Evolutionary conservation across 768 basidiomycete species (phyloP).

Genomic region (Lactifluus hygrophoroides): DNA sequence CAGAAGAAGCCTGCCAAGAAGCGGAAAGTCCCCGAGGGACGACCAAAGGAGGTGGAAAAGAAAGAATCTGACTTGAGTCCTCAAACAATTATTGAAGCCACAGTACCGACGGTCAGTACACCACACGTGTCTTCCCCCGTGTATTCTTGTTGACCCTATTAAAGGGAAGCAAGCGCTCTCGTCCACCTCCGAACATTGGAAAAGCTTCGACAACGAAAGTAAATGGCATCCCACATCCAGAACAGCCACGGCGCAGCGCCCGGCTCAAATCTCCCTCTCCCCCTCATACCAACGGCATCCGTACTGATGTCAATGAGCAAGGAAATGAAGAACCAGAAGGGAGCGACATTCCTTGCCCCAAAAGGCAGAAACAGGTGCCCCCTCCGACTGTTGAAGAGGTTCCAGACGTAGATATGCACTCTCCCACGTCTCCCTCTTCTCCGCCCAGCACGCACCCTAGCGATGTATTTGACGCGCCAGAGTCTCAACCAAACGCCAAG

Average conservation of each 20-base stretch:
- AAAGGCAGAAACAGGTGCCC: slow-evolving; percentile 39
- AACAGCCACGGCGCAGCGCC: slow-evolving; percentile 20
- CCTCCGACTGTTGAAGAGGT: slow-evolving; percentile 26
- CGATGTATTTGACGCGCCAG: slow-evolving; percentile 35
- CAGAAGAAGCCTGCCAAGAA: slow-evolving; percentile 24
- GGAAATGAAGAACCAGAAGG: slow-evolving; percentile 32
- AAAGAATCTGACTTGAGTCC: slow-evolving; percentile 34
- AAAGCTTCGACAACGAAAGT: slow-evolving; percentile 25
- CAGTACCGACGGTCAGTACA: slow-evolving; percentile 46
- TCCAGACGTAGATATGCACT: slow-evolving; percentile 29
- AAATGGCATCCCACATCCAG: slow-evolving; percentile 14
- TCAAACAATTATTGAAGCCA: slow-evolving; percentile 70
- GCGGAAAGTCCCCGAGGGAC: slow-evolving; percentile 25
- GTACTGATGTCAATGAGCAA: slow-evolving; percentile 4
- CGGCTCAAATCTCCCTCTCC: slow-evolving; percentile 22
- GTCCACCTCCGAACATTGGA: slow-evolving; percentile 54
- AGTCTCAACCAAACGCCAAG: slow-evolving; percentile 23
- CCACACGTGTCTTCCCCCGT: slow-evolving; percentile 29
- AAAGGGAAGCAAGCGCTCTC: slow-evolving; percentile 71
- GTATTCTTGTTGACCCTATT: slow-evolving; percentile 12
- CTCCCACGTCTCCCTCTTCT: slow-evolving; percentile 17
- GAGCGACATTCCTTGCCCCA: slow-evolving; percentile 32
- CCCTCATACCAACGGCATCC: slow-evolving; percentile 3
- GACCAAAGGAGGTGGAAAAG: slow-evolving; percentile 16
- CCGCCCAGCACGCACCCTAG: slow-evolving; percentile 26